Evolutionary conservation across 2,329 filamentous ascomycete species (phyloP), one percentile per base, ranked within the genome.

Genomic region (Alternaria dauci): DNA sequence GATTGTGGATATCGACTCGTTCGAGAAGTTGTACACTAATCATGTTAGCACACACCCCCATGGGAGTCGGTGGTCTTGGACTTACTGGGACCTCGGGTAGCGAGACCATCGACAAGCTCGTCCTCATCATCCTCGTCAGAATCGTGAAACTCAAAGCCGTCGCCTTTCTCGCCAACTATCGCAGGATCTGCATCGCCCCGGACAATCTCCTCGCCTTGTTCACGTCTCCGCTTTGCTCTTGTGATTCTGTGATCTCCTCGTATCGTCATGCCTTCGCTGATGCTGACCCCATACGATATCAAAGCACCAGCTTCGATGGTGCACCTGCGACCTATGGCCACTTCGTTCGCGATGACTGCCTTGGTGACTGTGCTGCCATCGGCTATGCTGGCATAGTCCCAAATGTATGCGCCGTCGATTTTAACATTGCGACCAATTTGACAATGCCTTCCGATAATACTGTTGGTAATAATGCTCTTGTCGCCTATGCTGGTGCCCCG

Each of bases 351-450:
- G 55, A 99, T 82, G 42, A 99, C 88, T 2, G 93, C 89, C 66
- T 88, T 86, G 8, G 86, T 84, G 48, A 99, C 82, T 25, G 85
- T 85, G 16, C 90, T 85, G 20, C 89, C 89, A 72, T 97, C 92
- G 1, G 88, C 91, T 67, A 99, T 87, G 5, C 86, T 86, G 0
- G 88, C 88, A 69, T 93, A 87, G 70, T 97, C 92, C 94, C 94
- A 98, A 65, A 99, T 87, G 70, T 93, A 94, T 23, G 92, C 90
- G 68, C 92, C 86, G 48, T 91, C 86, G 62, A 99, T 88, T 38
- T 83, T 86, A 28, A 95, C 94, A 66, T 95, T 92, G 68, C 87
- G 89, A 7, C 95, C 95, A 68, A 99, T 95, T 66, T 88, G 89
- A 79, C 94, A 98, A 67, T 91, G 86, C 62, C 91, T 87, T 32